Conservation (phyloP, 371 early-diverging fungal species). For the Actinomortierella ambigua region DNA sequence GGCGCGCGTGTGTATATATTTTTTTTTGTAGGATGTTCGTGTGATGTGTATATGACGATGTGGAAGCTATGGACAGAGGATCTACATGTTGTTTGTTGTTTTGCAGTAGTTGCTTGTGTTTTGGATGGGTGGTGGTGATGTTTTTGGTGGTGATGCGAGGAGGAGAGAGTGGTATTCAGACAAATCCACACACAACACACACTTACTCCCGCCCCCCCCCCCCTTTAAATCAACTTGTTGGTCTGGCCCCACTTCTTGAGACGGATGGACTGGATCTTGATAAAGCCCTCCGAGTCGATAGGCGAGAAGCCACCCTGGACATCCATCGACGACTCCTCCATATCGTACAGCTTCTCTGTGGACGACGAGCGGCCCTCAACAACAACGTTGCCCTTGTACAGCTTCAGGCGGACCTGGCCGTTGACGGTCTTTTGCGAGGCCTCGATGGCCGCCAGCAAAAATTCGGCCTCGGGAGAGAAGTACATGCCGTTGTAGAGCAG, state of each 20-base stretch:
- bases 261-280: conserved; percentile 95
- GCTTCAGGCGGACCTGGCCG: conserved; percentile 91
- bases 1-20: too few species aligned
- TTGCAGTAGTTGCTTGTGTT: too few species aligned
- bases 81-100: too few species aligned
- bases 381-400: conserved; percentile 94
- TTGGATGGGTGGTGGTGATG: too few species aligned
- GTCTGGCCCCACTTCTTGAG: conserved; percentile 84
- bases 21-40: too few species aligned
- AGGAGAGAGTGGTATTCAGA: too few species aligned
- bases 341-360: conserved; percentile 89
- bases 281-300: conserved; percentile 93
- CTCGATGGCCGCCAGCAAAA: conserved; percentile 79
- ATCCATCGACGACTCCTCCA: conserved; percentile 95
- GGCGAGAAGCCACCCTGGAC: conserved; percentile 95
- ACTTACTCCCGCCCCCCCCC: too few species aligned
- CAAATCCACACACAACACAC: too few species aligned
- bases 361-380: conserved; percentile 88
- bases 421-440: conserved; percentile 86
- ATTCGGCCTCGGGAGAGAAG: conserved; percentile 95
- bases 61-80: too few species aligned
- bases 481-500: conserved; percentile 93
- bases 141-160: too few species aligned
- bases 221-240: conserved; percentile 38
- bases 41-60: too few species aligned